These are phyloP conservation scores for Fusarium oligoseptatum DNA, from an alignment of 2,329 filamentous ascomycete genomes.

Conservation along the genomic window DNA sequence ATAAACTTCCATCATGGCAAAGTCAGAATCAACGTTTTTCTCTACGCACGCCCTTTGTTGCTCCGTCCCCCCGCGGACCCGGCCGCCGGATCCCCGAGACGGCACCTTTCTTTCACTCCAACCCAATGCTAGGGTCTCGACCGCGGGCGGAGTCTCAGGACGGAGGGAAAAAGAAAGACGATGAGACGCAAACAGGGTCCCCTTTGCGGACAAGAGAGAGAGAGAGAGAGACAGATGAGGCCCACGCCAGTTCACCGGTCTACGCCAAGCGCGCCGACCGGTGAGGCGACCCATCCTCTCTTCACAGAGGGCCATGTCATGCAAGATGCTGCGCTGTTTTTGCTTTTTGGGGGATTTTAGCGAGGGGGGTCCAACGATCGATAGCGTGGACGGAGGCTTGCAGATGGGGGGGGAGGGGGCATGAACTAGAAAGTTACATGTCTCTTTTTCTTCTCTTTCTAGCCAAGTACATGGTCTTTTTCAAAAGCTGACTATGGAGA, in stretches of 20 bases:
- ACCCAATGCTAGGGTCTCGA: neutral
- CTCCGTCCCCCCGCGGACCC: conserved; percentile 3
- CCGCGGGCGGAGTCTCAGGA: neutral
- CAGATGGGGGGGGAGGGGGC: neutral
- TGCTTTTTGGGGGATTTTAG: conserved; percentile 1
- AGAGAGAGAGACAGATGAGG: neutral
- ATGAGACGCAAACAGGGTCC: conserved; percentile 1
- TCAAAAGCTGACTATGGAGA: neutral
- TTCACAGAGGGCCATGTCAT: neutral
- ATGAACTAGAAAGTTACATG: conserved; percentile 7
- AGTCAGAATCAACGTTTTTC: conserved; percentile 6
- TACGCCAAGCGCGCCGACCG: neutral
- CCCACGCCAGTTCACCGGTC: conserved; percentile 9
- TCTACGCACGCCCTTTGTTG: neutral
- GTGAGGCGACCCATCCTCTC: neutral
- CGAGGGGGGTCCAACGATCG: neutral
- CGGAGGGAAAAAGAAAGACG: neutral
- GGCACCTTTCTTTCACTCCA: neutral
- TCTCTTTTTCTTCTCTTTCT: neutral
- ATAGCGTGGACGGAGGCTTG: neutral
- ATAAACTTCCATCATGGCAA: conserved; percentile 5
- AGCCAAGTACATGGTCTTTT: neutral
- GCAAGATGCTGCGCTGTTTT: neutral
- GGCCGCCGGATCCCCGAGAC: conserved; percentile 14
- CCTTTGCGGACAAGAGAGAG: neutral